Percentiles rank a stretch among this genome's conserved stretches.
Conservation (phyloP, 768 basidiomycete genomes). For the Suillus occidentalis region DNA sequence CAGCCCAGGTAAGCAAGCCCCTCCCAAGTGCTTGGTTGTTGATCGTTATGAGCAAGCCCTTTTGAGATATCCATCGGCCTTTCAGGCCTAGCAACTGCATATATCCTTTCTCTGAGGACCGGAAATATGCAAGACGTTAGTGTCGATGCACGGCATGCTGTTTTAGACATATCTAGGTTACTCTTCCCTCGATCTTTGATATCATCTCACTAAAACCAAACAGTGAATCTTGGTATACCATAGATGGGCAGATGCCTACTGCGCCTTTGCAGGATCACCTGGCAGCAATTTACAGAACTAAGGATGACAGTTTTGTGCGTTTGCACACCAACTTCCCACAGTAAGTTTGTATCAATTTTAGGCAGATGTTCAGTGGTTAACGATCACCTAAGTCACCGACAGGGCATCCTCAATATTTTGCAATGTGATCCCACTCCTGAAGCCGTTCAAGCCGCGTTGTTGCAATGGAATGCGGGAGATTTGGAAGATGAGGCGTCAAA, state of each 20-base stretch:
- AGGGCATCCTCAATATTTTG: constrained; percentile 50
- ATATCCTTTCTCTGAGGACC: constrained; percentile 48
- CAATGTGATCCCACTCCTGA: constrained; percentile 34
- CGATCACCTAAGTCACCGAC: constrained; percentile 42
- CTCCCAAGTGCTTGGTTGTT: neutral
- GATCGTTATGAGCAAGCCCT: neutral
- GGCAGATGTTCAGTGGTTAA: neutral
- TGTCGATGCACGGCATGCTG: constrained; percentile 57
- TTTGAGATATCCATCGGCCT: constrained; percentile 48
- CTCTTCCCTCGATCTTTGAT: neutral
- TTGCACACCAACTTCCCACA: constrained; percentile 69
- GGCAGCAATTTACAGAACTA: constrained; percentile 55
- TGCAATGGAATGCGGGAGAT: constrained; percentile 42
- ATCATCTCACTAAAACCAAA: constrained; percentile 29
- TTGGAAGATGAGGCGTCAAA: constrained; percentile 50
- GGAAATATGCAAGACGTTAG: constrained; percentile 46
- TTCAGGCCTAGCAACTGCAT: constrained; percentile 51
- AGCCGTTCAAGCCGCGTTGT: constrained; percentile 39
- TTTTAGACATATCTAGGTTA: constrained; percentile 51
- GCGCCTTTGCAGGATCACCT: constrained; percentile 46
- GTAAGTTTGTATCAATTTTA: constrained; percentile 30
- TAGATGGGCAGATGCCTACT: constrained; percentile 37
- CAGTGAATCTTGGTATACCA: constrained; percentile 51
- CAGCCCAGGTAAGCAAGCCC: constrained; percentile 45
- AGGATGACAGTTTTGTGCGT: constrained; percentile 47